Base-by-base conservation (phyloP, 331 rosid species). In the Pyracantha coccinea region DNA sequence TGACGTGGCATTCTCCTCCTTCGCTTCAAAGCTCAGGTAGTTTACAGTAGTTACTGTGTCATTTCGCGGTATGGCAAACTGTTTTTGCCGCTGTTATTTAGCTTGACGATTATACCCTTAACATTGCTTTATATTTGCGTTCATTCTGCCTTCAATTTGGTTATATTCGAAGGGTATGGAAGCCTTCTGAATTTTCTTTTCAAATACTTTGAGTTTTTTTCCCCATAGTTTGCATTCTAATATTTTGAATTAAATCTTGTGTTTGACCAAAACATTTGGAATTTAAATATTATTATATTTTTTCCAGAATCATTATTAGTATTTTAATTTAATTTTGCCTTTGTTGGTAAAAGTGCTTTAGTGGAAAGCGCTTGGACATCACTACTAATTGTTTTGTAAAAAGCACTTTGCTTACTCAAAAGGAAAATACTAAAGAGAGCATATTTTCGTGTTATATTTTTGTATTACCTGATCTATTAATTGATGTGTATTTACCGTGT, bases 21-120 rank as follows among this genome's bases (percentile, higher is more conserved):
- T 91, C 69, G 75, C 92, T 75, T 88, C 94, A 7, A 89, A 87
- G 82, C 93, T 91, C 83, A 93, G 98, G 98, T 91, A 85, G 7
- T 50, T 38, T 59, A 38, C 67, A 17, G 1, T 20, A 20, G 33
- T 38, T n/a, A 47, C 31, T 73, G 6, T 35, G 21, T 24, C 14
- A 12, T 23, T 72, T 72, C 68, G 76, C 75, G 35, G 65, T 16
- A 32, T 13, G 47, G 14, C 35, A 32, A 28, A 64, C 32, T 5
- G 44, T 41, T 57, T 57, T 71, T 4, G 41, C 29, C n/a, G 35
- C 74, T 6, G 38, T 72, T 80, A 77, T 63, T 8, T 7, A 3
- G 57, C 23, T 82, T 86, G 84, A 85, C 86, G 68, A 23, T 73
- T 80, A 62, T 80, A 8, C 80, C 88, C 88, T 73, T 78, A 1